Evolutionary conservation across 768 basidiomycete species (phyloP), one percentile per base, ranked within the genome.

Genomic region (Rhodosporidiobolus odoratus): DNA sequence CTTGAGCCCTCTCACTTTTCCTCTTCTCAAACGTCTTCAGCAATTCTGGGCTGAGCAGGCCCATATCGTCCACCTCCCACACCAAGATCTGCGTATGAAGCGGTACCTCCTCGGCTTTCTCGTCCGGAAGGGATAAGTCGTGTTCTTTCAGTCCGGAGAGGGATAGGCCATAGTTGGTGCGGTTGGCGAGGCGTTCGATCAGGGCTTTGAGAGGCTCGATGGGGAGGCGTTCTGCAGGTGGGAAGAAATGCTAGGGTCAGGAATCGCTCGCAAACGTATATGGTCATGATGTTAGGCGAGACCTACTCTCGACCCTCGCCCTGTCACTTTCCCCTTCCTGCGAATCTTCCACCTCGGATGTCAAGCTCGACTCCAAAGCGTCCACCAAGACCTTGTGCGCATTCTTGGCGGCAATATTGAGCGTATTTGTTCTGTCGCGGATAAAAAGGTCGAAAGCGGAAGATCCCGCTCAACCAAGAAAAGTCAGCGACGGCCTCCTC

Each of bases 161-260:
- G 84, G 84, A 16, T 9, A 93, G 79, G 2, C 92, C 92, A 76
- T 94, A 94, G 78, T 95, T 93, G 35, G 84, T 85, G 23, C 92
- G 87, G 37, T 78, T 81, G 65, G 90, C 85, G 17, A 88, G 78
- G 4, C 81, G 75, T 77, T 84, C 86, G 60, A 94, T 87, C 19
- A 86, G 84, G 43, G 81, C 79, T 75, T 92, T 90, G 7, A 95
- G 82, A 2, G 81, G 77, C 19, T 77, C 69, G 4, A 82, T 75
- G n/a, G 83, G 81, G 15, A 86, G 78, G 2, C 87, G 81, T 16
- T 80, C 81, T 35, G 77, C 30, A 21, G 16, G 19, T 2, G 9
- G 27, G 17, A 8, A 2, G 30, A 9, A 16, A 19, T 10, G 32
- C 35, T 40, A 43, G 1, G 15, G 8, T 15, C 2, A 21, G 16